A percentile compares a stretch with the other conserved stretches of the same genome.
Evolutionary conservation across 805 yeast genomes (phyloP).

Genomic region (Debaryomyces hansenii): DNA sequence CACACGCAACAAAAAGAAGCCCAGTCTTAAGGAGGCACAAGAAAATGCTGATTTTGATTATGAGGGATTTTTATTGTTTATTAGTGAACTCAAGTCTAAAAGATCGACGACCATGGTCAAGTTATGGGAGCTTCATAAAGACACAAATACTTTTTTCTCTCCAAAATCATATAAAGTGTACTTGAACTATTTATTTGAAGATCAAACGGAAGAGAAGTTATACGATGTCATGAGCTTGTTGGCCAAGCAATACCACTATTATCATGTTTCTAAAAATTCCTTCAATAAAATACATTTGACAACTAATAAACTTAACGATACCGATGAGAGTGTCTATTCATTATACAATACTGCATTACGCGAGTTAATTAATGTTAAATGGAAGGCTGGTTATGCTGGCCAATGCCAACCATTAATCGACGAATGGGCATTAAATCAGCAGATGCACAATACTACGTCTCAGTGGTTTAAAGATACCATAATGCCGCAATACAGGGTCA

Average conservation of each 20-base stretch:
- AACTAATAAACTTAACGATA: conserved; percentile 6
- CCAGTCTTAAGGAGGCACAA: conserved; percentile 25
- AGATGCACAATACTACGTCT: conserved; percentile 24
- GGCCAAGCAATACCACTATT: conserved; percentile 12
- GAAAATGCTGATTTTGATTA: conserved; percentile 37
- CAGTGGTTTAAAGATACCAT: conserved; percentile 20
- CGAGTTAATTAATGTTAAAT: conserved; percentile 25
- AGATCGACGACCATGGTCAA: conserved; percentile 27
- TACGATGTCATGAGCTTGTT: conserved; percentile 22
- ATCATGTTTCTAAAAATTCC: conserved; percentile 10
- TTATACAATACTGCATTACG: conserved; percentile 23
- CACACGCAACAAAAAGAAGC: conserved; percentile 1
- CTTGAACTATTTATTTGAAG: conserved; percentile 18
- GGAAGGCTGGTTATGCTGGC: conserved; percentile 25
- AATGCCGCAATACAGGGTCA: conserved; percentile 18
- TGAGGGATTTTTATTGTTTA: conserved; percentile 32
- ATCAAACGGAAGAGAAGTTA: conserved; percentile 13
- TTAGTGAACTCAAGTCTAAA: conserved; percentile 21
- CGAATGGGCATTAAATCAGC: conserved; percentile 36
- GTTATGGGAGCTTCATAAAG: conserved; percentile 36
- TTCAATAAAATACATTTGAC: conserved; percentile 14
- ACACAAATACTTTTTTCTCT: conserved; percentile 23
- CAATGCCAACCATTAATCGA: conserved; percentile 29
- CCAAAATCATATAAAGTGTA: conserved; percentile 22
- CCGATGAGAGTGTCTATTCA: conserved; percentile 11